A percentile compares a stretch with the other conserved stretches of the same genome.
Conservation (phyloP, 306 rosid species). For the Hylodesmum podocarpum region DNA sequence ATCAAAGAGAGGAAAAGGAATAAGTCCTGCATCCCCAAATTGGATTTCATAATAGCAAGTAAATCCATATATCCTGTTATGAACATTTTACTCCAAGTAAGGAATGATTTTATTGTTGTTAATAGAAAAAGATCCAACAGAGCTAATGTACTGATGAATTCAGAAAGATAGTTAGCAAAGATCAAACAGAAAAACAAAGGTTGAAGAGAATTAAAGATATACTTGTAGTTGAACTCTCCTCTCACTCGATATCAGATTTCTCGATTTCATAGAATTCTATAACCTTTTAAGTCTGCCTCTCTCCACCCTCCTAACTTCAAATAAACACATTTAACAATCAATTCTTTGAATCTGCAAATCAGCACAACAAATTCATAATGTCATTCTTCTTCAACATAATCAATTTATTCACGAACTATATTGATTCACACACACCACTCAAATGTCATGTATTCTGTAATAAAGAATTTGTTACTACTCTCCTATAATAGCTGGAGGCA, state of each 20-base stretch:
- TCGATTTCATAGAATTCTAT: not conserved
- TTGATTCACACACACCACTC: slow-evolving; percentile 9
- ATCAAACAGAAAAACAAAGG: not conserved
- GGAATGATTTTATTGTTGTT: not conserved
- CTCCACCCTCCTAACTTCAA: not conserved
- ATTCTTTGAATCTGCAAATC: slow-evolving; percentile 5
- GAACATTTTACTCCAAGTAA: not conserved
- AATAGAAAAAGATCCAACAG: not conserved
- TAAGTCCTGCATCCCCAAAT: not conserved
- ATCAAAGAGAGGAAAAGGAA: not conserved
- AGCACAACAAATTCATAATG: not conserved
- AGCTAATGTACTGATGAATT: not conserved
- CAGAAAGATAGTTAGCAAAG: not conserved
- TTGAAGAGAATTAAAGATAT: not conserved
- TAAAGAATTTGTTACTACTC: not conserved
- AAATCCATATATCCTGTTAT: not conserved
- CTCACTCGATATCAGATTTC: not conserved
- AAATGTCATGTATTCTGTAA: not conserved
- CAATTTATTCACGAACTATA: slow-evolving; percentile 12
- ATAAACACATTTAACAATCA: slow-evolving; percentile 5
- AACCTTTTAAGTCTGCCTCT: not conserved
- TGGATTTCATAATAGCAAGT: not conserved
- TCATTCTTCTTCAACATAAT: not conserved
- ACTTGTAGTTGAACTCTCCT: not conserved
- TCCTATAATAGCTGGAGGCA: slow-evolving; percentile 8